A percentile compares a stretch with the other conserved stretches of the same genome.
These are phyloP conservation scores for Leishmania gerbilli DNA, from an alignment of 208 protist genomes.

Conservation along the genomic window DNA sequence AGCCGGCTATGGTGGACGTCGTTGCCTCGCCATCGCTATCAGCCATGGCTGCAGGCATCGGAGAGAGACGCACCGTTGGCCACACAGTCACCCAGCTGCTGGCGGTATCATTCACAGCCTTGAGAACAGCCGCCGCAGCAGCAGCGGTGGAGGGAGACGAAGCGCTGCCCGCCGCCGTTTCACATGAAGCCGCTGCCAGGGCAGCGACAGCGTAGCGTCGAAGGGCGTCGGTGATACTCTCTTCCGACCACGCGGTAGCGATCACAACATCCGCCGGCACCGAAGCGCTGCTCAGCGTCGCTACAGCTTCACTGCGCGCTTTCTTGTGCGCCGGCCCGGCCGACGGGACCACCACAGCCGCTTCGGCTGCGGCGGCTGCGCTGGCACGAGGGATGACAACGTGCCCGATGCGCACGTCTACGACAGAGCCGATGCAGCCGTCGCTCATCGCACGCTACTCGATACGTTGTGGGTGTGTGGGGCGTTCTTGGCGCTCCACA, in stretches of 20 bases:
- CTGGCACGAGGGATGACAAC: not conserved
- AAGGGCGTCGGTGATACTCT: conserved; percentile 15
- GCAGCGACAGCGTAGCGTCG: conserved; percentile 15
- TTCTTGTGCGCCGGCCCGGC: conserved; percentile 4
- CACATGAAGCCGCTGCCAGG: not conserved
- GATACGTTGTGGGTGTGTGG: not conserved
- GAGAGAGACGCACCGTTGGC: conserved; percentile 6
- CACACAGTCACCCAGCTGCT: not conserved
- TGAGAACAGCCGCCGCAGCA: conserved; percentile 3
- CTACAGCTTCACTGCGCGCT: not conserved
- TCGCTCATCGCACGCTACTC: not conserved
- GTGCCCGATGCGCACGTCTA: conserved; percentile 9
- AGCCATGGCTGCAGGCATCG: not conserved
- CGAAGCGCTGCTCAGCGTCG: not conserved
- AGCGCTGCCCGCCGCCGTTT: not conserved
- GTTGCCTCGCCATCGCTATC: not conserved
- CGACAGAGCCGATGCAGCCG: too few species aligned
- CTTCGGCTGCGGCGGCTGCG: not conserved
- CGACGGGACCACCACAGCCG: not conserved
- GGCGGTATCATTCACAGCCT: not conserved
- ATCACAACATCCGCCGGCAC: conserved; percentile 3
- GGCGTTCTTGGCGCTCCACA: not conserved
- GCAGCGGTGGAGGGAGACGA: not conserved
- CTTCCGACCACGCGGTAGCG: conserved; percentile 2
- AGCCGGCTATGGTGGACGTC: not conserved